Evolutionary conservation across 1,139 yeast species (phyloP), one percentile per base, ranked within the genome.

Genomic region (Sugiyamaella novakii): DNA sequence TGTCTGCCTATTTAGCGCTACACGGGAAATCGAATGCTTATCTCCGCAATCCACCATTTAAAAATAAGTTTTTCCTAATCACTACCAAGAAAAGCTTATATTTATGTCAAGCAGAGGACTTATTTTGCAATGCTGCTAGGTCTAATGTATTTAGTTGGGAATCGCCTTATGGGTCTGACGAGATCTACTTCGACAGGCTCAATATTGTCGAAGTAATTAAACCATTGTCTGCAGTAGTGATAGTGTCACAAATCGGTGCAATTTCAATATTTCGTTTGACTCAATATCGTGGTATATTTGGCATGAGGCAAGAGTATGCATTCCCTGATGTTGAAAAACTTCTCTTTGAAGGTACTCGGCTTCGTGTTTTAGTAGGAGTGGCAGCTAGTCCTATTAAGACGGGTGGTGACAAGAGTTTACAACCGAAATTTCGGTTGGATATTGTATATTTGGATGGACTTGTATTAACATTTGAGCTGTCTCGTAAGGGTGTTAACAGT

Each of bases 261-360:
- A 74, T 81, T 4, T 65, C 83, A 0, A 65, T 84, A 0, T 74
- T 82, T 66, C 64, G 91, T 34, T 61, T 84, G 35, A 81, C 85
- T 22, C 71, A 73, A 43, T 74, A 74, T 59, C 64, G 82, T 24
- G 87, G 87, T 0, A 61, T 83, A 0, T 74, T 69, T 55, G 79
- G 81, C 2, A 70, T 83, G 74, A 67, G 89, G 37, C 86, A 81
- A 56, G 91, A 84, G 59, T 75, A 72, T 54, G 61, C 78, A 1
- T 73, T 82, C 45, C 70, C 70, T 2, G 58, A 54, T 19, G 54
- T 57, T 3, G 57, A 56, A 28, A 52, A 51, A 36, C 47, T 54
- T 17, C 43, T 51, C 10, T 53, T 46, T 39, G 54, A 51, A 24
- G 53, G 55, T 1, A 47, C 36, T 10, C 34, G 53, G 6, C 40